phyloP scores from a whole-genome alignment of 225 moss, liverwort and hornwort species.

The Sphagnum tenellum region DNA sequence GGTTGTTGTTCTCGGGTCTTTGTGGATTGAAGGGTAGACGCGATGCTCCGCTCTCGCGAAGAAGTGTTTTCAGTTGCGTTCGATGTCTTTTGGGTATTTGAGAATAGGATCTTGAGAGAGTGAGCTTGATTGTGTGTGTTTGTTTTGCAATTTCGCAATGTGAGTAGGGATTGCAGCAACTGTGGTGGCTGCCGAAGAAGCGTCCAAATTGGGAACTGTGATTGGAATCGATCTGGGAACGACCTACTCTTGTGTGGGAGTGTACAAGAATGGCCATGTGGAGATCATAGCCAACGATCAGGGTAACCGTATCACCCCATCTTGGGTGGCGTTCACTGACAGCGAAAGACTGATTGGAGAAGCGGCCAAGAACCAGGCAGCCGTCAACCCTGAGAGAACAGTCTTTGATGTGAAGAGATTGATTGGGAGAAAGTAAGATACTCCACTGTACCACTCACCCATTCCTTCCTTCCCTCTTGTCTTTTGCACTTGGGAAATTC shows the following conservation, averaged over 20 bases:
- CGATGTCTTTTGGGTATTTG: too few species aligned
- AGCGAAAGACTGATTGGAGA: slow-evolving; percentile 33
- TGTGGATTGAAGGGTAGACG: too few species aligned
- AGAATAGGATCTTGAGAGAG: too few species aligned
- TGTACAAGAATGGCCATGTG: slow-evolving; percentile 25
- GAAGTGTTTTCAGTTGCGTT: too few species aligned
- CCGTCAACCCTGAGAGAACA: slow-evolving; percentile 20
- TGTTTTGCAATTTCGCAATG: too few species aligned
- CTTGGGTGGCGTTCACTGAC: slow-evolving; percentile 38
- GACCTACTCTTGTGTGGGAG: slow-evolving; percentile 26
- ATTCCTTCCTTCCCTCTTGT: too few species aligned
- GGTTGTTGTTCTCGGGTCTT: too few species aligned
- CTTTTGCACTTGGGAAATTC: too few species aligned
- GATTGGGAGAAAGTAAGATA: background rate
- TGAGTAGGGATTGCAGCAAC: background rate
- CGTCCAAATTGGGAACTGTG: background rate
- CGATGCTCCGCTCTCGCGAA: too few species aligned
- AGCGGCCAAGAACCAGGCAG: slow-evolving; percentile 28
- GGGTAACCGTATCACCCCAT: slow-evolving; percentile 11
- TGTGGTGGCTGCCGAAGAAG: background rate
- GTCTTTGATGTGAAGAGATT: slow-evolving; percentile 4
- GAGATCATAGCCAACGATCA: slow-evolving; percentile 18
- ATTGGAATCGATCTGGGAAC: slow-evolving; percentile 43
- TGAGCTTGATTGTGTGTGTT: too few species aligned
- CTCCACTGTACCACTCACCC: too few species aligned